These are phyloP conservation scores for Salix suchowensis DNA, from an alignment of 345 rosid genomes.

Conservation along the genomic window DNA sequence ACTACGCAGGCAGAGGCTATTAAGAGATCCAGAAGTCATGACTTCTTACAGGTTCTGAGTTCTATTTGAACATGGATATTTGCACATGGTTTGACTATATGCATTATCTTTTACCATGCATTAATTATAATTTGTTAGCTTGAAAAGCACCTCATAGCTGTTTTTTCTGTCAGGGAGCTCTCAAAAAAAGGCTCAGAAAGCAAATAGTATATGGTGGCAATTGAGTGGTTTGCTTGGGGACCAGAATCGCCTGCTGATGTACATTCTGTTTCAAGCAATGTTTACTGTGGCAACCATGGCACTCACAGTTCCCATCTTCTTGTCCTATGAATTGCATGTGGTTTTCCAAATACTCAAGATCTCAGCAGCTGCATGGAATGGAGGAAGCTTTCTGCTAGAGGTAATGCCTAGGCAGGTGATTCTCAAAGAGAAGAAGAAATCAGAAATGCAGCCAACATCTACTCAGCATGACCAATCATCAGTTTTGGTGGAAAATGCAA, in stretches of 20 bases:
- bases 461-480: conserved; percentile 22
- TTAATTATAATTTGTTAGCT: background rate
- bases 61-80: background rate
- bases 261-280: conserved; percentile 63
- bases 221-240: conserved; percentile 81
- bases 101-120: background rate
- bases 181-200: conserved; percentile 86
- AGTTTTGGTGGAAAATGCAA: background rate
- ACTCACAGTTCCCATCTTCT: conserved; percentile 82
- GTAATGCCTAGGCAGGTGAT: conserved; percentile 91
- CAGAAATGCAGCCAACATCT: conserved; percentile 25
- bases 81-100: background rate
- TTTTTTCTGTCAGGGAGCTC: conserved; percentile 49
- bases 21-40: conserved; percentile 99
- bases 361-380: conserved; percentile 88
- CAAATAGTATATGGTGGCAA: conserved; percentile 82
- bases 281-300: conserved; percentile 95
- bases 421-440: conserved; percentile 66
- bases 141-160: background rate
- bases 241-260: conserved; percentile 76
- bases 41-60: conserved; percentile 76
- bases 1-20: conserved; percentile 77
- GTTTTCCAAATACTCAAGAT: conserved; percentile 80
- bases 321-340: conserved; percentile 61
- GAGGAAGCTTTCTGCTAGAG: conserved; percentile 83